Conservation (phyloP, 176 grass and related monocot species). For the Cenchrus fungigraminus region DNA sequence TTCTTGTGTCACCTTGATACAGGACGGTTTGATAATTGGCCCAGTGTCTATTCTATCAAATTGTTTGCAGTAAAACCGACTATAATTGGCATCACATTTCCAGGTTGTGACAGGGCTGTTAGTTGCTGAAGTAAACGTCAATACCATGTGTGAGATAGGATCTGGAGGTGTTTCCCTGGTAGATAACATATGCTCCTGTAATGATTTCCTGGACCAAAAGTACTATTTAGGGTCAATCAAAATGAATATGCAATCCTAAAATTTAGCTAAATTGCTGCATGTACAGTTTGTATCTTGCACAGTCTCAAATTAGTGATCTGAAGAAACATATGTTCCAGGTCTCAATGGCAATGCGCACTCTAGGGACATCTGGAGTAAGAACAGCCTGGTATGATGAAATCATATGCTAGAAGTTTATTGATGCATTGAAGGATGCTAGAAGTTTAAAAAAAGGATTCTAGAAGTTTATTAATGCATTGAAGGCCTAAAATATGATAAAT, state of each 20-base stretch:
- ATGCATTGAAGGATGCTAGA: no score
- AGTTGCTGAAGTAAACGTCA: conserved; percentile 96
- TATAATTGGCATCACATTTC: conserved; percentile 46
- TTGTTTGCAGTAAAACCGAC: conserved; percentile 20
- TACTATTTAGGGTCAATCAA: not conserved
- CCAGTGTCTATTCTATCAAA: conserved; percentile 19
- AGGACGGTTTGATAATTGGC: conserved; percentile 57
- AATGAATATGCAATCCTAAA: not conserved
- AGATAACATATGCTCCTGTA: conserved; percentile 26
- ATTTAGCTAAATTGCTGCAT: conserved; percentile 16
- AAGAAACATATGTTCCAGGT: conserved; percentile 61
- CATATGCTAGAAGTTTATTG: not conserved
- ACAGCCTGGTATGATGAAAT: conserved; percentile 73
- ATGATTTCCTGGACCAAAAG: conserved; percentile 5
- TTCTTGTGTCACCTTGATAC: conserved; percentile 55
- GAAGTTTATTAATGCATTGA: conserved; percentile 22
- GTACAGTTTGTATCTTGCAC: not conserved
- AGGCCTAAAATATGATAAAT: not conserved
- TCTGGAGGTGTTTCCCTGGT: conserved; percentile 98
- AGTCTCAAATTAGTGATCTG: conserved; percentile 11
- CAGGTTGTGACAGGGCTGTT: conserved; percentile 90
- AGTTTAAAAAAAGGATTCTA: not conserved
- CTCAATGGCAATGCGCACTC: conserved; percentile 88
- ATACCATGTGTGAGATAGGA: conserved; percentile 97
- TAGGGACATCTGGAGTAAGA: conserved; percentile 84